A percentile compares a stretch with the other conserved stretches of the same genome.
Evolutionary conservation across 164 flowering plant species (phyloP).

Genomic region (Protea cynaroides): DNA sequence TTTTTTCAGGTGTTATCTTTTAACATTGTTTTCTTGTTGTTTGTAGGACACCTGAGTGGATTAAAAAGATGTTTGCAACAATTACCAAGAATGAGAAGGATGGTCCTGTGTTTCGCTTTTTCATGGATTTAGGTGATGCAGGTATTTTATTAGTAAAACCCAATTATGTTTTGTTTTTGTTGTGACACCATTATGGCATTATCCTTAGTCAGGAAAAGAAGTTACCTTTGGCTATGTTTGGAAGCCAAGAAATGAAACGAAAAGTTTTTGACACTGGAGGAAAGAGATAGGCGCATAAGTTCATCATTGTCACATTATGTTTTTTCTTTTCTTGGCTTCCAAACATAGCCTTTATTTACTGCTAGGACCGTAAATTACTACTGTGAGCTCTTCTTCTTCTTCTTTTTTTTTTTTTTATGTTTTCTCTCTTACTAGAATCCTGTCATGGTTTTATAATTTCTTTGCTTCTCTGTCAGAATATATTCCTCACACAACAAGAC

Average conservation of each 20-base stretch:
- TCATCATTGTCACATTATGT: not conserved
- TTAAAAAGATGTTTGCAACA: slow-evolving; percentile 61
- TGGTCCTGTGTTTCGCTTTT: slow-evolving; percentile 89
- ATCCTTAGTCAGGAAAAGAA: not conserved
- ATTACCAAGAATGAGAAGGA: slow-evolving; percentile 60
- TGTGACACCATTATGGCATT: too few relatives aligned
- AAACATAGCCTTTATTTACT: not conserved
- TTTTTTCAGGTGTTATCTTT: not conserved
- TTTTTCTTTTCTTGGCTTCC: not conserved
- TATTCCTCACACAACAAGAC: not conserved
- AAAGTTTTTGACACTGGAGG: too few relatives aligned
- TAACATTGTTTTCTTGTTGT: slow-evolving; percentile 1
- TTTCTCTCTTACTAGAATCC: too few relatives aligned
- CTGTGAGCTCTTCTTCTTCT: too few relatives aligned
- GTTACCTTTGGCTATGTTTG: too few relatives aligned
- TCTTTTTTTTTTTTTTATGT: too few relatives aligned
- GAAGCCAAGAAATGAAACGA: too few relatives aligned
- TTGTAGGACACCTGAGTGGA: slow-evolving; percentile 76
- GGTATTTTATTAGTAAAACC: slow-evolving; percentile 32
- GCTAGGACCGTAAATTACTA: too few relatives aligned
- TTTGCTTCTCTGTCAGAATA: not conserved
- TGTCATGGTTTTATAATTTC: not conserved
- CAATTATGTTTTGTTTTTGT: not conserved
- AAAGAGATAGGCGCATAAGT: too few relatives aligned
- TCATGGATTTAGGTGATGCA: slow-evolving; percentile 95